These are phyloP conservation scores for Boletus reticulatus DNA, from an alignment of 768 basidiomycete species.

Conservation along the genomic window DNA sequence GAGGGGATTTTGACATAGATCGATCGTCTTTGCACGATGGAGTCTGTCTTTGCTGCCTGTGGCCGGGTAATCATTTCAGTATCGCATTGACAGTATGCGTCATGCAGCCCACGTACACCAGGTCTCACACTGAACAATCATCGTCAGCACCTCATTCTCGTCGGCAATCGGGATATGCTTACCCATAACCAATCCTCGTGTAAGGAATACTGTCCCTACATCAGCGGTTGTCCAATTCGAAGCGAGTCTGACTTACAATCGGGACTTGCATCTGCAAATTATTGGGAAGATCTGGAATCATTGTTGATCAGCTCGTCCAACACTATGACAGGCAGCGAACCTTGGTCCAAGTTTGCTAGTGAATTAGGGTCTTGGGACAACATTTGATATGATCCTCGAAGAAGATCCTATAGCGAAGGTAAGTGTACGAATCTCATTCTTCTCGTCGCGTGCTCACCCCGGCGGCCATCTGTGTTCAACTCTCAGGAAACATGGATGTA, in stretches of 20 bases:
- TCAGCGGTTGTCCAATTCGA: not conserved
- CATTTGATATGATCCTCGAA: constrained; percentile 89
- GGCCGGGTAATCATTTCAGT: not conserved
- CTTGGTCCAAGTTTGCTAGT: constrained; percentile 93
- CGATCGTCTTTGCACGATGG: constrained; percentile 82
- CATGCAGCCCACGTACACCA: constrained; percentile 69
- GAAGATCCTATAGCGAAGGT: constrained; percentile 58
- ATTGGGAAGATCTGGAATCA: constrained; percentile 80
- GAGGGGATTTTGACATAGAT: constrained; percentile 94
- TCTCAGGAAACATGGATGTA: not conserved
- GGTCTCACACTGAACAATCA: constrained; percentile 78
- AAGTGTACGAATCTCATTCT: not conserved
- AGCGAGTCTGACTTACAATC: constrained; percentile 64
- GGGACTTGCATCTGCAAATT: constrained; percentile 91
- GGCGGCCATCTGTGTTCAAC: constrained; percentile 45
- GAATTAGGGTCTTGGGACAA: constrained; percentile 94
- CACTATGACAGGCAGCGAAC: constrained; percentile 32
- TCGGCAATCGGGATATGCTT: constrained; percentile 22
- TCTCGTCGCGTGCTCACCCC: constrained; percentile 39
- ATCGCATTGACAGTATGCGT: not conserved
- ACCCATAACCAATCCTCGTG: constrained; percentile 97
- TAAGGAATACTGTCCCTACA: constrained; percentile 64
- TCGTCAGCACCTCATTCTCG: constrained; percentile 3
- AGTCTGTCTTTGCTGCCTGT: constrained; percentile 81
- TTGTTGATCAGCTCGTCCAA: not conserved